These are phyloP conservation scores for Fraxinus excelsior DNA, from an alignment of 257 asterid species.

Conservation along the genomic window DNA sequence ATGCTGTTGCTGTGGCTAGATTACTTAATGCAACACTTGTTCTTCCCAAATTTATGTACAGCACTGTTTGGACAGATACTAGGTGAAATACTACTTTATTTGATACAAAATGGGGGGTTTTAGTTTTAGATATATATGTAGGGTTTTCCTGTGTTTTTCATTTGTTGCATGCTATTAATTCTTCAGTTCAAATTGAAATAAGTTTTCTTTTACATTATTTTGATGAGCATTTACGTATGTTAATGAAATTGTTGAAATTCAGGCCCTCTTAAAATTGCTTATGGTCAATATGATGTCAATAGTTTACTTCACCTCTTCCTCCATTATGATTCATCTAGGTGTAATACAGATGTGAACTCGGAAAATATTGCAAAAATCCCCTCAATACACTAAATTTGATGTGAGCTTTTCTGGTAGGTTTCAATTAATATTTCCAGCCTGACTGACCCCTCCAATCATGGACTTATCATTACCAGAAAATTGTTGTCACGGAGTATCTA, in stretches of 20 bases:
- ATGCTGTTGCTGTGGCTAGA: constrained; percentile 96
- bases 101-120: constrained; percentile 1
- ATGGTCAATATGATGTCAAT: neutral
- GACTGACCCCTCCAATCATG: neutral
- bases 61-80: constrained; percentile 92
- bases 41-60: constrained; percentile 88
- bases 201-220: neutral
- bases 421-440: neutral
- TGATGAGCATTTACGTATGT: neutral
- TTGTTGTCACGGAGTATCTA: too few species aligned
- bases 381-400: neutral
- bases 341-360: neutral
- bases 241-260: too few species aligned
- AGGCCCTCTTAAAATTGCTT: neutral
- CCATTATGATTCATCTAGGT: neutral
- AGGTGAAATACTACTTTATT: constrained; percentile 53
- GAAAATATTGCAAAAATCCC: neutral
- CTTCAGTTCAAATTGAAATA: neutral
- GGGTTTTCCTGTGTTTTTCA: constrained; percentile 8
- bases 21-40: constrained; percentile 96
- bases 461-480: too few species aligned
- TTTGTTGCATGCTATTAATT: neutral
- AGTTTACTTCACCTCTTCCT: neutral
- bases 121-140: constrained; percentile 3
- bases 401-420: neutral